Evolutionary conservation across 768 basidiomycete species (phyloP).

Genomic region (Trametopsis cervina): DNA sequence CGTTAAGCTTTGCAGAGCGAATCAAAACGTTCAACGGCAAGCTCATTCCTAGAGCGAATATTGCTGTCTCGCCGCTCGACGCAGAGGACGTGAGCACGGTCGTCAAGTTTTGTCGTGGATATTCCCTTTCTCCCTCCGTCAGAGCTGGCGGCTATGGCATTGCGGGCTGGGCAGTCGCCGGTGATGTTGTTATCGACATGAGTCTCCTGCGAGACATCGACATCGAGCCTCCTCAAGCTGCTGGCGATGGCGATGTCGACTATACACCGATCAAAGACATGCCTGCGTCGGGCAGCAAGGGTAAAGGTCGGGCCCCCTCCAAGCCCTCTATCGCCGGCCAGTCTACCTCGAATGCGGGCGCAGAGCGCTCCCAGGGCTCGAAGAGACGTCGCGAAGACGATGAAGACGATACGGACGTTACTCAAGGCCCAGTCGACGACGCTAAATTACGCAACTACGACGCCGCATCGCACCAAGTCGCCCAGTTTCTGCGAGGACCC

Average conservation of each 20-base stretch:
- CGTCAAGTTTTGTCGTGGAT: conserved; percentile 65
- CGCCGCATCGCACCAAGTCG: conserved; percentile 47
- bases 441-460: conserved; percentile 32
- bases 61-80: conserved; percentile 62
- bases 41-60: conserved; percentile 14
- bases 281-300: conserved; percentile 44
- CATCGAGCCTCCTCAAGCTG: conserved; percentile 47
- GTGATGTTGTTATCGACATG: conserved; percentile 82
- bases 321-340: neutral
- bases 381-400: conserved; percentile 51
- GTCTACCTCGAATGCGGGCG: conserved; percentile 19
- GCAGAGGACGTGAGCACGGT: conserved; percentile 79
- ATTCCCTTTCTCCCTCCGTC: conserved; percentile 67
- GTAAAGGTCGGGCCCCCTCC: conserved; percentile 33
- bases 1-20: conserved; percentile 18
- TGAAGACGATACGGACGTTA: neutral
- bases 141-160: conserved; percentile 92
- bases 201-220: conserved; percentile 59
- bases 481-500: conserved; percentile 40
- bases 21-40: conserved; percentile 24
- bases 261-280: conserved; percentile 60
- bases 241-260: conserved; percentile 24
- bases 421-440: neutral
- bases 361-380: neutral
- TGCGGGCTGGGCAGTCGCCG: conserved; percentile 82